Conservation (phyloP, 768 basidiomycete genomes). For the Pisolithus microcarpus region DNA sequence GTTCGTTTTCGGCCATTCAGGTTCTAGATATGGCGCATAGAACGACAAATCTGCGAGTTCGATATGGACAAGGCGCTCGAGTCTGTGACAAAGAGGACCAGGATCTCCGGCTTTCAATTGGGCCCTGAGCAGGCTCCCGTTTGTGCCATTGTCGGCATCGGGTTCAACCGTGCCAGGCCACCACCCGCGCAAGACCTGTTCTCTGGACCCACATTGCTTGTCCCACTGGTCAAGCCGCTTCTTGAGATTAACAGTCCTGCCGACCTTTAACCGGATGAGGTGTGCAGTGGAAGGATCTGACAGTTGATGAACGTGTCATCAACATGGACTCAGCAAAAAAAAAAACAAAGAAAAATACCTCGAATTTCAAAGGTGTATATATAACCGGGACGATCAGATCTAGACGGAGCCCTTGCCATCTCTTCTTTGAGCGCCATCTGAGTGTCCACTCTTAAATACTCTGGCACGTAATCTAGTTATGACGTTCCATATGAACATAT, state of each 20-base stretch:
- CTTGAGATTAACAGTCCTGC: slow-evolving; percentile 64
- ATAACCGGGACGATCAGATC: slow-evolving; percentile 61
- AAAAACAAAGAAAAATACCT: slow-evolving; percentile 35
- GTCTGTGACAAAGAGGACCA: slow-evolving; percentile 61
- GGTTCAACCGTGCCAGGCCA: slow-evolving; percentile 54
- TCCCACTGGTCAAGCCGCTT: slow-evolving; percentile 75
- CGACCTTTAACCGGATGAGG: slow-evolving; percentile 67
- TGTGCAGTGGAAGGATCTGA: slow-evolving; percentile 30
- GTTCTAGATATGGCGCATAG: slow-evolving; percentile 53
- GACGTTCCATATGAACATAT: slow-evolving; percentile 4
- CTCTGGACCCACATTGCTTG: slow-evolving; percentile 74
- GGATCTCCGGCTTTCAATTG: slow-evolving; percentile 54
- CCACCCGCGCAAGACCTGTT: slow-evolving; percentile 65
- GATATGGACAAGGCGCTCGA: slow-evolving; percentile 75
- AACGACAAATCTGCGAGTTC: slow-evolving; percentile 66
- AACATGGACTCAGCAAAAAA: background rate
- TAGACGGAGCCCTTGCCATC: slow-evolving; percentile 48
- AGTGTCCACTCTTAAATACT: slow-evolving; percentile 54
- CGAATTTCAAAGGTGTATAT: slow-evolving; percentile 80
- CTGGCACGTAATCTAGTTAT: slow-evolving; percentile 58
- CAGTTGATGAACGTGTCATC: background rate
- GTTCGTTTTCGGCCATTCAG: slow-evolving; percentile 37
- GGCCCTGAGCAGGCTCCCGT: slow-evolving; percentile 54
- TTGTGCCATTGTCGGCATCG: slow-evolving; percentile 27
- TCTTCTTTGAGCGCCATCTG: slow-evolving; percentile 47